Evolutionary conservation across 768 basidiomycete genomes (phyloP), one percentile per base, ranked within the genome.

Genomic region (Pleurotus tuoliensis): DNA sequence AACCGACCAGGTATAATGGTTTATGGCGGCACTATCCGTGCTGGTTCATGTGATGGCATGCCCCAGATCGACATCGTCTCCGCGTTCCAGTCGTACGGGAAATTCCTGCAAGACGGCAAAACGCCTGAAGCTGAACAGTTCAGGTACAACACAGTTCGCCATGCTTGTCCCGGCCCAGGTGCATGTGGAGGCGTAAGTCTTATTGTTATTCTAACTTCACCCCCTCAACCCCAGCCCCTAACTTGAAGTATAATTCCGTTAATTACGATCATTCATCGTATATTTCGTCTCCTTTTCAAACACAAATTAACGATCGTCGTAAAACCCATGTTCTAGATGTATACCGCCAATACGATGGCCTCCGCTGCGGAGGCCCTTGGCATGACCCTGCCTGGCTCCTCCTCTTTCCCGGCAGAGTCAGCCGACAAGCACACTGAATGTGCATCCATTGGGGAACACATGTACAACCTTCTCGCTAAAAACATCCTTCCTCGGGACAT

Each of bases 301-400:
- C 39, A 16, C 34, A 22, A 40, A 34, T 22, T 58, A 13, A 18
- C 18, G 37, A 34, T 47, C 24, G 39, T 22, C 24, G 38, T 44
- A 38, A 15, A 34, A 34, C n/a, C 18, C 15, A 24, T 62, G 18
- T 47, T 34, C 30, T 67, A 94, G 93, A 95, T 96, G 94, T 96
- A 96, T 71, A 97, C 94, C 4, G 92, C 93, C 34, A 99, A 98
- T 71, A 98, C 97, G 2, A 98, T 99, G 92, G 93, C 96, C 4
- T 94, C 92, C 61, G 93, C 94, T 12, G 82, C 92, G 43, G 97
- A 99, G 73, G 94, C 90, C 1, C 71, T 99, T 63, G 97, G 97
- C 46, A 99, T 99, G 96, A 83, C 93, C 13, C 74, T 98, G 7
- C 92, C 97, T 6, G 96, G 96, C 25, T 97, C 94, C n/a, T 95